phyloP scores from a whole-genome alignment of 371 early-diverging fungal species.

The Smittium mucronatum region DNA sequence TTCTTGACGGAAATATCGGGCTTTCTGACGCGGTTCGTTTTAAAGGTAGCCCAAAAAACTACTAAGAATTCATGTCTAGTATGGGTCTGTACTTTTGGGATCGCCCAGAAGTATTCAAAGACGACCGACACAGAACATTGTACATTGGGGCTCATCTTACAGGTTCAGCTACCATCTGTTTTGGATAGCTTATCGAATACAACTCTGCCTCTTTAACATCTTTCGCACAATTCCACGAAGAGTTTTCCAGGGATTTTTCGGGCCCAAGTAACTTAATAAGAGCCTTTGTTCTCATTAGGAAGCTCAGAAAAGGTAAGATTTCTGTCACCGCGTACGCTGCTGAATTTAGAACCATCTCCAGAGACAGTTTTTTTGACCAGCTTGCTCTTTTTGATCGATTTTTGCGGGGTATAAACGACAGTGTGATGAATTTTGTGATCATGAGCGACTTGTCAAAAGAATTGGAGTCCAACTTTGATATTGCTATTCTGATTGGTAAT shows the following conservation, averaged over 20 bases:
- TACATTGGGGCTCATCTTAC: neutral
- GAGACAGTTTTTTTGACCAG: slow-evolving; percentile 1
- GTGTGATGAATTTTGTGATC: neutral
- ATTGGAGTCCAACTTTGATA: neutral
- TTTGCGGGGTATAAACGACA: neutral
- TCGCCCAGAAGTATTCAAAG: neutral
- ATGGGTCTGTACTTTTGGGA: neutral
- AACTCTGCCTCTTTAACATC: neutral
- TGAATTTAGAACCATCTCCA: neutral
- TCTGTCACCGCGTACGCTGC: neutral
- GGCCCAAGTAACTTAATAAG: neutral
- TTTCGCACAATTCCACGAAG: neutral
- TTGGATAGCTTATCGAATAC: neutral
- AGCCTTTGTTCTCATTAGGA: neutral
- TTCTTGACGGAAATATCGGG: too few species aligned
- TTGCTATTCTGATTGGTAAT: neutral
- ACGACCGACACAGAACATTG: neutral
- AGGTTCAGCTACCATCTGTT: neutral
- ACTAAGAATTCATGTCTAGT: neutral
- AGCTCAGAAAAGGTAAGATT: neutral
- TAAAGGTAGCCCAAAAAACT: neutral
- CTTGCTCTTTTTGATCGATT: slow-evolving; percentile 4
- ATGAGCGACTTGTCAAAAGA: neutral
- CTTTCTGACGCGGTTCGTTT: neutral
- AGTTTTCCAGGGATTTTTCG: slow-evolving; percentile 2